These are phyloP conservation scores for Emericellopsis terricola DNA, from an alignment of 495 filamentous ascomycete species.

Conservation along the genomic window DNA sequence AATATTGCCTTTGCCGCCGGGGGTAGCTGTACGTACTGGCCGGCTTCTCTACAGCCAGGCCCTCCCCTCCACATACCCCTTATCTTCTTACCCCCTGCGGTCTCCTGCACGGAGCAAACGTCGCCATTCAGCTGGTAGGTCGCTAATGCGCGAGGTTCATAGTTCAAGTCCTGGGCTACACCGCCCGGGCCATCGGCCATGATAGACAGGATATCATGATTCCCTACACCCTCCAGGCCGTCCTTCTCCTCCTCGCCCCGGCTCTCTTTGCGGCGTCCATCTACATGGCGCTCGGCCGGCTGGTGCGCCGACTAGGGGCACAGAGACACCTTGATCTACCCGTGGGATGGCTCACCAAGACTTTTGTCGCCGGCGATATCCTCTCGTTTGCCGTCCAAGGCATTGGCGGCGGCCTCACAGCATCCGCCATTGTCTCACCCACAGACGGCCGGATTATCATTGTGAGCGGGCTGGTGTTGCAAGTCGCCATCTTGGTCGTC, in stretches of 20 bases:
- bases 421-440: conserved; percentile 7
- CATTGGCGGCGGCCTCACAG: conserved; percentile 15
- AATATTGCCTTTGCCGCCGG: no score
- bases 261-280: conserved; percentile 24
- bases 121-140: no score
- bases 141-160: no score
- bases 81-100: no score
- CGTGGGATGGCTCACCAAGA: conserved; percentile 22
- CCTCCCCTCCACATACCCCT: no score
- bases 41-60: no score
- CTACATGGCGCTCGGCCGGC: conserved; percentile 24
- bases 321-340: conserved; percentile 14
- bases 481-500: conserved; percentile 30
- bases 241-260: conserved; percentile 17
- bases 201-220: conserved; percentile 7
- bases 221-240: conserved; percentile 6
- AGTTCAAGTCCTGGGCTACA: conserved; percentile 31
- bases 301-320: conserved; percentile 26
- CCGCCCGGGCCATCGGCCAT: conserved; percentile 10
- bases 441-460: conserved; percentile 28
- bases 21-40: no score
- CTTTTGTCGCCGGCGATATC: conserved; percentile 27
- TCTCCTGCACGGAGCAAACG: no score
- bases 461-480: conserved; percentile 23
- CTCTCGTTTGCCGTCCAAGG: conserved; percentile 20